These are phyloP conservation scores for Penicillium psychrofluorescens DNA, from an alignment of 495 filamentous ascomycete genomes.

Conservation along the genomic window DNA sequence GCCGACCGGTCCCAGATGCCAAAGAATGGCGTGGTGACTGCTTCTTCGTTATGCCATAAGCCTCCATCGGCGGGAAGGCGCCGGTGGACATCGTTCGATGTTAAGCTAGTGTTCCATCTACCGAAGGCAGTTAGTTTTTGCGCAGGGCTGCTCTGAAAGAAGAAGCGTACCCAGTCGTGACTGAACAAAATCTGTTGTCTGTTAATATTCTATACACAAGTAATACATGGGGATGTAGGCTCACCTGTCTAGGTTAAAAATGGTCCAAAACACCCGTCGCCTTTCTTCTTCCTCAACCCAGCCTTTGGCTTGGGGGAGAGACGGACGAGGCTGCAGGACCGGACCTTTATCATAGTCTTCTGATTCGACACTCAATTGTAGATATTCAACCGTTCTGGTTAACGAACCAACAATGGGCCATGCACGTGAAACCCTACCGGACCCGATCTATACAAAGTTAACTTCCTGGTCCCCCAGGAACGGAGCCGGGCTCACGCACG, in stretches of 20 bases:
- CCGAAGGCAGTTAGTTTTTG: neutral
- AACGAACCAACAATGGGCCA: slow-evolving; percentile 26
- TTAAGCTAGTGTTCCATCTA: slow-evolving; percentile 34
- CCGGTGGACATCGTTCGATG: slow-evolving; percentile 19
- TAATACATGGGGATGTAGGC: too few species aligned
- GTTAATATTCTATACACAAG: too few species aligned
- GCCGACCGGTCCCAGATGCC: slow-evolving; percentile 33
- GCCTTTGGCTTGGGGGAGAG: slow-evolving; percentile 26
- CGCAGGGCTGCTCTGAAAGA: too few species aligned
- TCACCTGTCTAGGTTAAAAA: slow-evolving; percentile 42
- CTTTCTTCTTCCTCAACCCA: slow-evolving; percentile 48
- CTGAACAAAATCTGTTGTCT: slow-evolving; percentile 11
- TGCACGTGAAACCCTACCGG: too few species aligned
- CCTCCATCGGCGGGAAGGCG: slow-evolving; percentile 17
- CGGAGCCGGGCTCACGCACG: slow-evolving; percentile 3
- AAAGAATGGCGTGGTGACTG: slow-evolving; percentile 30
- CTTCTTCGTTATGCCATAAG: slow-evolving; percentile 22
- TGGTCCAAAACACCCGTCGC: slow-evolving; percentile 44
- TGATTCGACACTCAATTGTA: slow-evolving; percentile 26
- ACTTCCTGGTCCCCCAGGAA: too few species aligned
- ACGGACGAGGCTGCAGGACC: slow-evolving; percentile 17
- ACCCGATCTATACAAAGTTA: too few species aligned
- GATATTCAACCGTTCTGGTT: slow-evolving; percentile 30
- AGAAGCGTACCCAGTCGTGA: slow-evolving; percentile 5
- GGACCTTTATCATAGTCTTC: slow-evolving; percentile 11